These are phyloP conservation scores for Venturia asperata DNA, from an alignment of 2,329 filamentous ascomycete species.

Conservation along the genomic window DNA sequence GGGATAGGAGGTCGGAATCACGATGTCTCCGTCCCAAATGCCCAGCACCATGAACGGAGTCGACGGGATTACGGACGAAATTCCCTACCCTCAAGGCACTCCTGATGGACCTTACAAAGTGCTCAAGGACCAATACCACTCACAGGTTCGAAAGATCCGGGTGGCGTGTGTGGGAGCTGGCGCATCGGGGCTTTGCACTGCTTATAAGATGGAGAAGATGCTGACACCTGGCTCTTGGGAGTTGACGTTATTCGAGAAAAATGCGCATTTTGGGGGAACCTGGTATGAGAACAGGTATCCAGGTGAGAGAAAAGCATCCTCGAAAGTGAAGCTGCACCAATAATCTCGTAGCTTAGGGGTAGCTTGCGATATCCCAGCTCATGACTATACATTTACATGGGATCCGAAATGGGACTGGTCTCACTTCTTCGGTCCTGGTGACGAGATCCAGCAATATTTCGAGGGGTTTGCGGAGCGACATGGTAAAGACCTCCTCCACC, in stretches of 20 bases:
- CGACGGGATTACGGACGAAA: constrained; percentile 27
- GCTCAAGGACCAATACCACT: constrained; percentile 24
- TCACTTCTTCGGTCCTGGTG: constrained; percentile 48
- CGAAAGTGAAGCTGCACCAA: not conserved
- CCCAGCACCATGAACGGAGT: constrained; percentile 26
- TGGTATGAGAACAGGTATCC: constrained; percentile 29
- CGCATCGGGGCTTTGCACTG: constrained; percentile 20
- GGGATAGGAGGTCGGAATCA: constrained; percentile 14
- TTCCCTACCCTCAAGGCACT: constrained; percentile 29
- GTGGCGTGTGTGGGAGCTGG: constrained; percentile 21
- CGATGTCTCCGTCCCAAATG: constrained; percentile 30
- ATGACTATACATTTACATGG: constrained; percentile 59
- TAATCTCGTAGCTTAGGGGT: constrained; percentile 29
- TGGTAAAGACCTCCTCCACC: constrained; percentile 8
- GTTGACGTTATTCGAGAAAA: constrained; percentile 21
- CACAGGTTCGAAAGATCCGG: constrained; percentile 12
- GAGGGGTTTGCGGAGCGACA: constrained; percentile 30
- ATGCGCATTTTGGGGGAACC: constrained; percentile 19
- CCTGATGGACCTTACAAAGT: constrained; percentile 29
- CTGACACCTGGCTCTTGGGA: constrained; percentile 18
- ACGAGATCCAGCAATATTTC: constrained; percentile 52
- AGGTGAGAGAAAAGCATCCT: constrained; percentile 28
- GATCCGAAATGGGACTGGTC: constrained; percentile 53
- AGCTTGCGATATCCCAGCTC: constrained; percentile 34
- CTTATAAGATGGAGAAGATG: constrained; percentile 22